phyloP scores from a whole-genome alignment of 192 early-diverging fungal species.

The Radiomyces spectabilis region DNA sequence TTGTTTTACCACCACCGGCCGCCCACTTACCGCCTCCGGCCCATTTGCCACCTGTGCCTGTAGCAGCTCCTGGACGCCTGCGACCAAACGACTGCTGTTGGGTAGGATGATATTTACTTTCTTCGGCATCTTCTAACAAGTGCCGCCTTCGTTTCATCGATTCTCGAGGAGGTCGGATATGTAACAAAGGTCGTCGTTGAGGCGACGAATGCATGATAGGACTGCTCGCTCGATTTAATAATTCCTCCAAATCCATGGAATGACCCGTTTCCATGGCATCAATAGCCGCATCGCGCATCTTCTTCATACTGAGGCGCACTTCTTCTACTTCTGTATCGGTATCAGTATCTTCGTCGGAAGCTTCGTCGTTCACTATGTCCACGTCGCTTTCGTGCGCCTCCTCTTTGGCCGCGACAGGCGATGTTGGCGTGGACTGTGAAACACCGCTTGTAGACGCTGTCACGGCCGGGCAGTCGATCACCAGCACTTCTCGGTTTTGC shows the following conservation, averaged over 20 bases:
- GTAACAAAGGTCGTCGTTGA: neutral
- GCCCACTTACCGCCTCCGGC: constrained; percentile 12
- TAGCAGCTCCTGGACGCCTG: too few species aligned
- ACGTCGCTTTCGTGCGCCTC: too few species aligned
- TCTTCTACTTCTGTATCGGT: constrained; percentile 45
- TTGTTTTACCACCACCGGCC: constrained; percentile 2
- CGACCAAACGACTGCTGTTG: too few species aligned
- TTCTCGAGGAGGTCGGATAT: neutral
- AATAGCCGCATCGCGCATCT: constrained; percentile 29
- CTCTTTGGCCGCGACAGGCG: too few species aligned
- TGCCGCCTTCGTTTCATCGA: too few species aligned
- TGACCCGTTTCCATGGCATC: constrained; percentile 25
- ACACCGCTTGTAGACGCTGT: too few species aligned
- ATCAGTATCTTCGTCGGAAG: constrained; percentile 43
- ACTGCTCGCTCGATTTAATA: constrained; percentile 5
- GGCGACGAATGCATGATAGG: neutral
- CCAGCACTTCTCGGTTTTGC: too few species aligned
- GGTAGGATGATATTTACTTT: too few species aligned
- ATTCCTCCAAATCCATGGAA: constrained; percentile 22
- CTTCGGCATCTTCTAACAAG: too few species aligned
- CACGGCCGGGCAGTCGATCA: too few species aligned
- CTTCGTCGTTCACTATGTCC: constrained; percentile 8
- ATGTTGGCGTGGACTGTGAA: too few species aligned
- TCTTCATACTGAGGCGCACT: constrained; percentile 40
- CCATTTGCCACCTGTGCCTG: too few species aligned